These are phyloP conservation scores for Oemleria cerasiformis DNA, from an alignment of 306 rosid species.

Conservation along the genomic window DNA sequence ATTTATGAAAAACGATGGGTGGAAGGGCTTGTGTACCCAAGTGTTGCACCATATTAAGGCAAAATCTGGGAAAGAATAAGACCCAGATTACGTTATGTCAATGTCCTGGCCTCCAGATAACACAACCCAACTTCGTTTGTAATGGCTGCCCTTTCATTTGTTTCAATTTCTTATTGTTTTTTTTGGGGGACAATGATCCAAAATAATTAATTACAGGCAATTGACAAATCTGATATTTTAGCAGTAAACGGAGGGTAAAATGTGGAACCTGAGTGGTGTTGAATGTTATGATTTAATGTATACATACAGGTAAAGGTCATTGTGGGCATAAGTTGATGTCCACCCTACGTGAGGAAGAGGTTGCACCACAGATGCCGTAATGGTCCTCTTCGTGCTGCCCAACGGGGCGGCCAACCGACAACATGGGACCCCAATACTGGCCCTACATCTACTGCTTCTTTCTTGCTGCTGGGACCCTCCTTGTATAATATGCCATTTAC, in stretches of 20 bases:
- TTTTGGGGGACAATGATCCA: background rate
- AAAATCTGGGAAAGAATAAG: conserved; percentile 18
- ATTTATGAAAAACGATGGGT: conserved; percentile 4
- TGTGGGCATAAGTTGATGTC: conserved; percentile 25
- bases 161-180: background rate
- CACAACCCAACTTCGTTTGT: conserved; percentile 6
- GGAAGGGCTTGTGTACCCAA: background rate
- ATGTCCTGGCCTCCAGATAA: conserved; percentile 49
- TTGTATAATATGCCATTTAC: background rate
- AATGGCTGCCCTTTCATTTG: background rate
- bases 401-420: conserved; percentile 66
- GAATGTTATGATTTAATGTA: too few species aligned
- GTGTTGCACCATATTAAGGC: conserved; percentile 34
- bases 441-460: background rate
- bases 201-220: too few species aligned
- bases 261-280: conserved; percentile 27
- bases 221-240: conserved; percentile 33
- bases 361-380: conserved; percentile 29
- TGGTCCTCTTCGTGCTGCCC: conserved; percentile 61
- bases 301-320: conserved; percentile 8
- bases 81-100: conserved; percentile 30
- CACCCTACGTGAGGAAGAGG: conserved; percentile 27
- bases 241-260: conserved; percentile 18
- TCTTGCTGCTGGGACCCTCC: background rate
- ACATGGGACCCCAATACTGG: conserved; percentile 39